Percentiles rank a stretch among this genome's conserved stretches.
Evolutionary conservation across 2,329 filamentous ascomycete genomes (phyloP).

Genomic region (Fusarium sambucinum): DNA sequence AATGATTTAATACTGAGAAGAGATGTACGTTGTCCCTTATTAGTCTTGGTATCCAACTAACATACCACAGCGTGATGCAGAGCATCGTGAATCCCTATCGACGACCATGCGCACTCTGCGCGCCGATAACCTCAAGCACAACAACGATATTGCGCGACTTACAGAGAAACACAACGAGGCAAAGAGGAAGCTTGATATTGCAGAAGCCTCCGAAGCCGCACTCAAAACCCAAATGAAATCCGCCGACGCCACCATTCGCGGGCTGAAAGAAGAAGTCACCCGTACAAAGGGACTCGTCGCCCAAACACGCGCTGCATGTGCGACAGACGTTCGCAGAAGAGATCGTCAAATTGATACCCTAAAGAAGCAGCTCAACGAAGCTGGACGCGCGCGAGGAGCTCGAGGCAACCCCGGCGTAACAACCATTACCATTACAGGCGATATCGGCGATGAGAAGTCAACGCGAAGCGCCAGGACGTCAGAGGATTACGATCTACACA

Average conservation of each 20-base stretch:
- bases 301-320: slow-evolving; percentile 87
- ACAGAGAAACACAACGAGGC: slow-evolving; percentile 66
- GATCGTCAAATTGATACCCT: slow-evolving; percentile 90
- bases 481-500: slow-evolving; percentile 76
- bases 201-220: slow-evolving; percentile 78
- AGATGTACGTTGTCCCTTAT: slow-evolving; percentile 70
- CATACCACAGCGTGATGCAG: slow-evolving; percentile 79
- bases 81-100: slow-evolving; percentile 86
- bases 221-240: slow-evolving; percentile 77
- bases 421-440: slow-evolving; percentile 68
- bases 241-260: slow-evolving; percentile 78
- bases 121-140: slow-evolving; percentile 79
- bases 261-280: slow-evolving; percentile 85
- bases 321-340: slow-evolving; percentile 89
- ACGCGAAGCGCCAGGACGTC: slow-evolving; percentile 39
- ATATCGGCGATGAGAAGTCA: slow-evolving; percentile 62
- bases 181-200: slow-evolving; percentile 66
- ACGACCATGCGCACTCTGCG: slow-evolving; percentile 81
- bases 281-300: slow-evolving; percentile 82
- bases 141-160: slow-evolving; percentile 73
- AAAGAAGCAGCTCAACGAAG: slow-evolving; percentile 86
- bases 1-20: slow-evolving; percentile 92
- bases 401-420: slow-evolving; percentile 67
- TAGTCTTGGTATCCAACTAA: slow-evolving; percentile 27
- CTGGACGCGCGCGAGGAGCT: slow-evolving; percentile 70